Conservation (phyloP, 2,329 filamentous ascomycete species). For the Penicillium expansum region DNA sequence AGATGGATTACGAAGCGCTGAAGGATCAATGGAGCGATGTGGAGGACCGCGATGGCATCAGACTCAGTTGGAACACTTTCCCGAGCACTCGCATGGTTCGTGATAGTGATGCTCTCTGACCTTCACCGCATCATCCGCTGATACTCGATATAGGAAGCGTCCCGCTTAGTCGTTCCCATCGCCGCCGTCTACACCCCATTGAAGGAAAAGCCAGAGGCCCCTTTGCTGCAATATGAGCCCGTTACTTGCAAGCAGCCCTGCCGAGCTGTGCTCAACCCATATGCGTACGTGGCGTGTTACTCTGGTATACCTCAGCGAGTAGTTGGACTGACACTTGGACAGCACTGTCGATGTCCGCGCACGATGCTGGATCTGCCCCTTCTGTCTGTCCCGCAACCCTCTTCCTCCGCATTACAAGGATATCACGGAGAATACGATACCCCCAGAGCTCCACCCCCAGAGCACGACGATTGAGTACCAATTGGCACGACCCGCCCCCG, state of each 20-base stretch:
- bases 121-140: conserved; percentile 23
- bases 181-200: conserved; percentile 92
- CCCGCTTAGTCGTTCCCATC: conserved; percentile 90
- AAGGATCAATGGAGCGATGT: conserved; percentile 97
- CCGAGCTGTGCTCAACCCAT: conserved; percentile 92
- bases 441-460: conserved; percentile 62
- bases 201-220: conserved; percentile 87
- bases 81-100: conserved; percentile 93
- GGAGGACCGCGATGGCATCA: conserved; percentile 92
- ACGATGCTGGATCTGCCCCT: conserved; percentile 67
- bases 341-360: conserved; percentile 66
- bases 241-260: conserved; percentile 96
- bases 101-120: conserved; percentile 19
- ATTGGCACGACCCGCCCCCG: conserved; percentile 59
- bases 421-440: conserved; percentile 64
- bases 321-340: conserved; percentile 24
- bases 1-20: conserved; percentile 87
- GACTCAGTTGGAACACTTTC: conserved; percentile 98
- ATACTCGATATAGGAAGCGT: conserved; percentile 69
- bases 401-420: conserved; percentile 68
- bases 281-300: conserved; percentile 64
- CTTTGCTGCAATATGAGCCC: conserved; percentile 90
- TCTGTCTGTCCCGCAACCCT: conserved; percentile 64
- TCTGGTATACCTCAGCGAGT: conserved; percentile 1
- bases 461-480: conserved; percentile 68